Conservation (phyloP, 257 asterid genomes). For the Pogostemon cablin region DNA sequence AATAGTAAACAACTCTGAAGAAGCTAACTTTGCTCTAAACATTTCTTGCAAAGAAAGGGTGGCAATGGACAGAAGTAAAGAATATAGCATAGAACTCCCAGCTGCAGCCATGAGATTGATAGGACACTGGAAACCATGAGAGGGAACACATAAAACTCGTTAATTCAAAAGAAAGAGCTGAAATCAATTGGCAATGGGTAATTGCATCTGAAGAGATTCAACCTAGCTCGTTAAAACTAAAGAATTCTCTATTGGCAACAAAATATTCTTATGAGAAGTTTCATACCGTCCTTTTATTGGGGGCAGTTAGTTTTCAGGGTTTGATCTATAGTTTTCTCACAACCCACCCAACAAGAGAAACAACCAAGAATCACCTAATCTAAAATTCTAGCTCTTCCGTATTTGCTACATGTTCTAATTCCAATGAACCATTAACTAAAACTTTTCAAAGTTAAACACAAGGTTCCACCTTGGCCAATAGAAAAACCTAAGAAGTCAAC, state of each 20-base stretch:
- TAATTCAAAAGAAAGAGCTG: constrained; percentile 3
- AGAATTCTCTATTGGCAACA: neutral
- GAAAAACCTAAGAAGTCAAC: neutral
- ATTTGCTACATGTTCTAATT: neutral
- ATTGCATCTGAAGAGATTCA: constrained; percentile 9
- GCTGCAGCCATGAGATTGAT: constrained; percentile 66
- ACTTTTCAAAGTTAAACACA: neutral
- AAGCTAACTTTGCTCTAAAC: constrained; percentile 76
- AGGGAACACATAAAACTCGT: neutral
- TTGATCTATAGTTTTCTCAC: neutral
- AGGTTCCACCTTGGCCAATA: neutral
- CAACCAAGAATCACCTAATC: neutral
- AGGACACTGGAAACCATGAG: constrained; percentile 27
- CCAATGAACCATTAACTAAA: constrained; percentile 4
- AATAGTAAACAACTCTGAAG: constrained; percentile 88
- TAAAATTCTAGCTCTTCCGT: neutral
- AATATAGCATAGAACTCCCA: constrained; percentile 88
- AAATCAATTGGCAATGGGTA: constrained; percentile 16
- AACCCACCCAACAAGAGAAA: neutral
- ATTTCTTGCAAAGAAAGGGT: constrained; percentile 84
- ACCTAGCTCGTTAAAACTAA: neutral
- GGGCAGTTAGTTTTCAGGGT: neutral
- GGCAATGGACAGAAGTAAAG: constrained; percentile 69
- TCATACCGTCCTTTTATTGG: neutral
- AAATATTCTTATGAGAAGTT: constrained; percentile 17